Conservation (phyloP, 371 early-diverging fungal genomes). For the Rhizopus arrhizus region DNA sequence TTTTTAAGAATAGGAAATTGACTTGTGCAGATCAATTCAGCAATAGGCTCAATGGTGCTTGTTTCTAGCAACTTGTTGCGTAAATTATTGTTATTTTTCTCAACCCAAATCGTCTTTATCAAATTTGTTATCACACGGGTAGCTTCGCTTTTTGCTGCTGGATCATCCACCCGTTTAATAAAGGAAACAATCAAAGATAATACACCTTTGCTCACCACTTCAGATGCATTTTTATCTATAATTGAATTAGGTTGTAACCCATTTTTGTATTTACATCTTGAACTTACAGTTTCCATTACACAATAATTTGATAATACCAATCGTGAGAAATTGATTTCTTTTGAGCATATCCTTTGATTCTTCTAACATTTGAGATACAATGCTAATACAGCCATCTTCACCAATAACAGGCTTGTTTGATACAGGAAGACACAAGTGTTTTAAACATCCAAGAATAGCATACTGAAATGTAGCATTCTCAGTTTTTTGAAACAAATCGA, state of each 20-base stretch:
- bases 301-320: conserved; percentile 68
- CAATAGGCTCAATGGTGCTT: conserved; percentile 48
- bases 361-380: conserved; percentile 50
- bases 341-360: conserved; percentile 61
- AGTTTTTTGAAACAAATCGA: conserved; percentile 49
- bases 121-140: conserved; percentile 63
- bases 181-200: conserved; percentile 46
- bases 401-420: conserved; percentile 57
- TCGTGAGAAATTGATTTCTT: conserved; percentile 60
- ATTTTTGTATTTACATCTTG: not conserved
- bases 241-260: not conserved
- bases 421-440: conserved; percentile 64
- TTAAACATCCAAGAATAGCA: conserved; percentile 61
- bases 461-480: conserved; percentile 63
- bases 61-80: conserved; percentile 42
- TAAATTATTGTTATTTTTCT: conserved; percentile 28
- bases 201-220: conserved; percentile 20
- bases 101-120: conserved; percentile 53
- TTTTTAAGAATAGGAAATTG: conserved; percentile 63
- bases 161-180: conserved; percentile 59
- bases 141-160: conserved; percentile 64
- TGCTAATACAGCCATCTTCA: conserved; percentile 48
- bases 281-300: conserved; percentile 49
- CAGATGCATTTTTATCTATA: conserved; percentile 41
- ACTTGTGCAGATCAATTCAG: conserved; percentile 55